Base-by-base conservation (phyloP, 305 asterid genomes). In the Euphrasia arctica region DNA sequence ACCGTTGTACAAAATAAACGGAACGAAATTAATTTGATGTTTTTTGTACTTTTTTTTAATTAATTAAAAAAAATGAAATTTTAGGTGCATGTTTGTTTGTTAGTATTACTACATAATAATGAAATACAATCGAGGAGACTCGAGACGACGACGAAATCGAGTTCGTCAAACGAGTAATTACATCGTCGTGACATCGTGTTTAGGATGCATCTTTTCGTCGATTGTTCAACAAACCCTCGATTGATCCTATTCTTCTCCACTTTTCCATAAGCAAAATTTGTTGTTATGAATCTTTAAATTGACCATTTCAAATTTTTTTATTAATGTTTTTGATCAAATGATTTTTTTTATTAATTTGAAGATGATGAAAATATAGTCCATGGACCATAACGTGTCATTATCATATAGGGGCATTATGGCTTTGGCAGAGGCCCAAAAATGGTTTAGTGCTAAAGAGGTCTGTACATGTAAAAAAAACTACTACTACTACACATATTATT, bases 341-440 rank as follows among this genome's bases (percentile, higher is more conserved):
- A 4, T 3, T 32, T 3, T 32, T 32, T 3, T 31, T 3, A 31
- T 32, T 32, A 4, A 32, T 32, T 32, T 32, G 5, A 32, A 25
- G 27, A 32, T 32, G 5, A 32, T 32, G 5, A 3, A 3, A 31
- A 4, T 32, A 5, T 32, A 32, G 36, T 32, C 36, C 12, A 32
- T 69, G 76, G 82, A 66, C 80, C 80, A 77, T 64, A 59, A 13
- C 54, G 70, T 66, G 78, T 75, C 78, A 52, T 74, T 63, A 51
- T 78, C 80, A 25, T 0, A 25, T 43, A 43, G 50, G 77, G 73
- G 71, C 76, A 72, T 63, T 60, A 77, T 70, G 70, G 72, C 62
- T 66, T 63, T 66, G 64, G 54, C 78, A 75, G 63, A 15, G 57
- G 62, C 78, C 78, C 64, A 42, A 51, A 63, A 56, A 72, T 68